These are phyloP conservation scores for Lachnellula hyalina DNA, from an alignment of 2,329 filamentous ascomycete genomes.

Conservation along the genomic window DNA sequence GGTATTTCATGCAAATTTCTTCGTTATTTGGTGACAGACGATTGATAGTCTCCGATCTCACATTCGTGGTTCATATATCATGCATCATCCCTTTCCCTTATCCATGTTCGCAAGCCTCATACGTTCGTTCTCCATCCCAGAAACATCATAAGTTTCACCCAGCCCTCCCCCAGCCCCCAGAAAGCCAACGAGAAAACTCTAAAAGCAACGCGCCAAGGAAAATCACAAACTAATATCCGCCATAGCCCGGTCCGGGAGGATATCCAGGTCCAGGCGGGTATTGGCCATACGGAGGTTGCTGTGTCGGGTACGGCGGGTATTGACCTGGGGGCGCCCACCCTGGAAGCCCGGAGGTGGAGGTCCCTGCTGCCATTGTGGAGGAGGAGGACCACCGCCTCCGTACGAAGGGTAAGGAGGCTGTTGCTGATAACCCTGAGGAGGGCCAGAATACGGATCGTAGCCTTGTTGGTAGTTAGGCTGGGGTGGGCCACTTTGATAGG, in stretches of 20 bases:
- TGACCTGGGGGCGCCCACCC: constrained; percentile 5
- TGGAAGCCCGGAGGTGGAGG: constrained; percentile 6
- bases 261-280: constrained; percentile 1
- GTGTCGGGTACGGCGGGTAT: constrained; percentile 4
- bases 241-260: constrained; percentile 1
- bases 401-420: constrained; percentile 5
- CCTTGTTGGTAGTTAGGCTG: constrained; percentile 13
- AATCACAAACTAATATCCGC: constrained; percentile 1
- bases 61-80: neutral
- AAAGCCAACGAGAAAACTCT: neutral
- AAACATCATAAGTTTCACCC: neutral
- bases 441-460: neutral
- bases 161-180: too few relatives aligned
- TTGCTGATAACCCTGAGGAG: constrained; percentile 6
- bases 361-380: neutral
- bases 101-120: too few relatives aligned
- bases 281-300: constrained; percentile 14
- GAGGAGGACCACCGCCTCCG: constrained; percentile 3
- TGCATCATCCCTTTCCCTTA: too few relatives aligned
- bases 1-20: too few relatives aligned
- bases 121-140: too few relatives aligned
- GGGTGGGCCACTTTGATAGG: constrained; percentile 17
- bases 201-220: neutral
- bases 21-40: too few relatives aligned
- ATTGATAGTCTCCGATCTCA: neutral